A percentile compares a stretch with the other conserved stretches of the same genome.
These are phyloP conservation scores for Dendrocalamus sinicus DNA, from an alignment of 176 grass and related monocot genomes.

Conservation along the genomic window DNA sequence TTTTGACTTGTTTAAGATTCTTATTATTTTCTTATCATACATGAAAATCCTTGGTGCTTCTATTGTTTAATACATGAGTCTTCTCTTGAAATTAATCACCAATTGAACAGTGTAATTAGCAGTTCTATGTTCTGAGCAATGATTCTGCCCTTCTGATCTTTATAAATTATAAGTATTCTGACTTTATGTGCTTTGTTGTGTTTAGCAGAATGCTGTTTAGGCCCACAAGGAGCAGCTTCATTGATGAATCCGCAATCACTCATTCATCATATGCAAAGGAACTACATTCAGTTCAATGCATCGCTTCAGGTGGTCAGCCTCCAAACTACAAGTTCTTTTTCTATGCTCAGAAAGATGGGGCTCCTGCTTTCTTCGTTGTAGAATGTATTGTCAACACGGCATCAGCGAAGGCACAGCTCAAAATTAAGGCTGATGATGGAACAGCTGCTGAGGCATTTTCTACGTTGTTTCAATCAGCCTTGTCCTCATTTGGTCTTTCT, in stretches of 20 bases:
- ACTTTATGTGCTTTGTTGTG: not conserved
- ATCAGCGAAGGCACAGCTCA: conserved; percentile 83
- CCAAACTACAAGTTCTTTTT: conserved; percentile 99
- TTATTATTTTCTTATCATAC: not conserved
- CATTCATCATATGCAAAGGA: conserved; percentile 90
- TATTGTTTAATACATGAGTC: not conserved
- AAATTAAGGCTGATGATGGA: conserved; percentile 92
- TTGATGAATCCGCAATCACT: conserved; percentile 83
- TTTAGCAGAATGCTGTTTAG: conserved; percentile 69
- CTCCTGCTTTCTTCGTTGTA: conserved; percentile 78
- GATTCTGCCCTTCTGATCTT: not conserved
- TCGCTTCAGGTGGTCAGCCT: conserved; percentile 92
- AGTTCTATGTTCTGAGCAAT: not conserved
- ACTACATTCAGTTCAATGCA: conserved; percentile 91
- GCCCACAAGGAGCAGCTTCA: conserved; percentile 75
- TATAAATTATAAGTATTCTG: not conserved
- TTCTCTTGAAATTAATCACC: not conserved
- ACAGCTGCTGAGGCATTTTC: conserved; percentile 68
- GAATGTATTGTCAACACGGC: conserved; percentile 93
- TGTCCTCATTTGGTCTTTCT: conserved; percentile 79
- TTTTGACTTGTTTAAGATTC: conserved; percentile 6
- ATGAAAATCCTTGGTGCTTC: not conserved
- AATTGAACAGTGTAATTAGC: not conserved
- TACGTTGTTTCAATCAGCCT: conserved; percentile 68
- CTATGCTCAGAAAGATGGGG: conserved; percentile 86